These are phyloP conservation scores for Aegilops longissima DNA, from an alignment of 176 grass and related monocot species.

Conservation along the genomic window DNA sequence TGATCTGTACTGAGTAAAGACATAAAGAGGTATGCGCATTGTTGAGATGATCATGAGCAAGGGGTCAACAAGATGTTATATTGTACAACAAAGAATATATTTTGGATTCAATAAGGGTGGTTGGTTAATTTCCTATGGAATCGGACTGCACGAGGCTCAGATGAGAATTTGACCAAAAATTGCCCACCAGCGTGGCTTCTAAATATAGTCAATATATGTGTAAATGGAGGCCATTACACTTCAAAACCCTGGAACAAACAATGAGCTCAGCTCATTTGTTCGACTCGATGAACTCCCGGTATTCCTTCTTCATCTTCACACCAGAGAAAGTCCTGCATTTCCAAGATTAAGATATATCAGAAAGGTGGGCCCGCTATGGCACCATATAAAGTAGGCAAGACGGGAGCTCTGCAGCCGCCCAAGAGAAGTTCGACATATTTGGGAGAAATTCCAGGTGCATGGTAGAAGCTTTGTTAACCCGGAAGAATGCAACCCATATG, in stretches of 20 bases:
- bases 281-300: conserved; percentile 78
- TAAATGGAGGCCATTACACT: conserved; percentile 7
- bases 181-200: conserved; percentile 30
- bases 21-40: background rate
- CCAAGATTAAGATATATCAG: conserved; percentile 36
- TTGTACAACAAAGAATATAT: conserved; percentile 49
- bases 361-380: background rate
- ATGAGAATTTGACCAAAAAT: conserved; percentile 35
- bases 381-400: background rate
- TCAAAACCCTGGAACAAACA: conserved; percentile 13
- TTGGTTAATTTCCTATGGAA: conserved; percentile 20
- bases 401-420: background rate
- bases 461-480: background rate
- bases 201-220: conserved; percentile 3
- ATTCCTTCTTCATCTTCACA: conserved; percentile 99
- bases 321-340: conserved; percentile 78
- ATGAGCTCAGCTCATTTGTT: conserved; percentile 61
- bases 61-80: background rate
- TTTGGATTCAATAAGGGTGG: conserved; percentile 26
- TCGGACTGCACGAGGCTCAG: conserved; percentile 7
- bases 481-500: background rate
- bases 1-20: too few relatives aligned
- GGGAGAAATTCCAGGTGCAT: background rate
- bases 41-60: background rate
- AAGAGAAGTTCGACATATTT: background rate